Base-by-base conservation (phyloP, 495 filamentous ascomycete species). In the Cercophora samala region DNA sequence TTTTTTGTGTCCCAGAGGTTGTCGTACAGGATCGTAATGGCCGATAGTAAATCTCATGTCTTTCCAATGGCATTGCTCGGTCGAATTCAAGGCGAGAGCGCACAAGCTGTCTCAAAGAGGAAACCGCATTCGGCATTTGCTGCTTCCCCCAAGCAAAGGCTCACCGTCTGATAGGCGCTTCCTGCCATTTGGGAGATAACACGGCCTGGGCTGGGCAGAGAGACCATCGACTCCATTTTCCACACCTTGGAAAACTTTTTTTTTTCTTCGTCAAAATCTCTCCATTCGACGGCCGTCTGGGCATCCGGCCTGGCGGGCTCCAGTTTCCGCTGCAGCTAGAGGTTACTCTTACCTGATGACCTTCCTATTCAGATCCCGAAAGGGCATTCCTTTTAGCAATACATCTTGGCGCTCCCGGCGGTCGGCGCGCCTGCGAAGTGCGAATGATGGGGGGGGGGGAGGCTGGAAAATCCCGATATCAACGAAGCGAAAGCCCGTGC, bases 281-380 rank as follows among this genome's bases (percentile, higher is more conserved):
- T 58, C 24, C 23, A 64, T 66, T 60, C 5, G 53, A 62, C n/a
- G 53, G 54, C 46, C 52, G 46, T 13, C 65, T 67, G 65, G 65
- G 26, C 21, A 22, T 51, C 60, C 21, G 53, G 17, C 51, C 17
- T 22, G 32, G 56, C 54, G 60, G 62, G 66, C 69, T 68, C 74
- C 71, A 69, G 60, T 73, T 58, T 56, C 23, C 26, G 24, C 68
- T 75, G 74, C 73, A 75, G 71, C 74, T 72, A 73, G 69, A 69
- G 69, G 74, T 76, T 76, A 53, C 67, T 72, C 62, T 76, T 76
- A 76, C 74, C 68, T 75, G 66, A 75, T 68, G 62, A 75, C 73
- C 69, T 75, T 72, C 71, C 59, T 62, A 72, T 75, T 37, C 56
- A 73, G 68, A 25, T 69, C 66, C 58, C 22, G 46, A 15, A 61